Percentiles rank a stretch among this genome's conserved stretches.
Conservation (phyloP, 805 yeast genomes). For the Maudiozyma serrabonitensis region DNA sequence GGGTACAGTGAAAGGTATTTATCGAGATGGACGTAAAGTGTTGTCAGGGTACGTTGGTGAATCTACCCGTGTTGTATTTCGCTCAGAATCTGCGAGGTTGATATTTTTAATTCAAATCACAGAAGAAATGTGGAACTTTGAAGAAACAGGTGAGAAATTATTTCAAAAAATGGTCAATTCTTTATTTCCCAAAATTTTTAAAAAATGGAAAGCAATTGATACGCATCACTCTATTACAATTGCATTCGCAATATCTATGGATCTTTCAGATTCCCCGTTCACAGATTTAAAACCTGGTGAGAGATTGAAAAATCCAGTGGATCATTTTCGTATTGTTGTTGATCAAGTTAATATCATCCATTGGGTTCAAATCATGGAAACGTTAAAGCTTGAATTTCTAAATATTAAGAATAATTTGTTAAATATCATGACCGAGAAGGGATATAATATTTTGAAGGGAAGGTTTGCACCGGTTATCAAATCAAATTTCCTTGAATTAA, state of each 20-base stretch:
- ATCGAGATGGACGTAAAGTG: slow-evolving; percentile 53
- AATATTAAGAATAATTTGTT: slow-evolving; percentile 68
- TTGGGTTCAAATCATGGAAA: slow-evolving; percentile 90
- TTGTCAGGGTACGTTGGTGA: slow-evolving; percentile 70
- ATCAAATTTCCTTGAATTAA: slow-evolving; percentile 80
- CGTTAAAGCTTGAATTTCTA: slow-evolving; percentile 74
- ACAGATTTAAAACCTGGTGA: slow-evolving; percentile 60
- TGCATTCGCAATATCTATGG: slow-evolving; percentile 75
- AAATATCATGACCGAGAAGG: slow-evolving; percentile 31
- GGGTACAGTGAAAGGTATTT: slow-evolving; percentile 51
- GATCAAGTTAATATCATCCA: slow-evolving; percentile 83
- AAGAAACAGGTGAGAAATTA: slow-evolving; percentile 89
- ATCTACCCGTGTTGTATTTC: slow-evolving; percentile 68
- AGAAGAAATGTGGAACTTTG: slow-evolving; percentile 96
- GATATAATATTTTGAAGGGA: slow-evolving; percentile 39
- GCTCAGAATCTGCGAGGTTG: slow-evolving; percentile 85
- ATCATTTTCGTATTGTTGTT: slow-evolving; percentile 87
- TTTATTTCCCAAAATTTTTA: slow-evolving; percentile 81
- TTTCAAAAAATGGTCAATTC: slow-evolving; percentile 88
- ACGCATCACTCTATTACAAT: slow-evolving; percentile 89
- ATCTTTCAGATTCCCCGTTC: slow-evolving; percentile 41
- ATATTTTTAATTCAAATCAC: slow-evolving; percentile 81
- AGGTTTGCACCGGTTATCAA: slow-evolving; percentile 76
- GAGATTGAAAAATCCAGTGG: slow-evolving; percentile 53
- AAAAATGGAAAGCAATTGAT: slow-evolving; percentile 75